These are phyloP conservation scores for Fusarium anthophilum DNA, from an alignment of 2,329 filamentous ascomycete genomes.

Conservation along the genomic window DNA sequence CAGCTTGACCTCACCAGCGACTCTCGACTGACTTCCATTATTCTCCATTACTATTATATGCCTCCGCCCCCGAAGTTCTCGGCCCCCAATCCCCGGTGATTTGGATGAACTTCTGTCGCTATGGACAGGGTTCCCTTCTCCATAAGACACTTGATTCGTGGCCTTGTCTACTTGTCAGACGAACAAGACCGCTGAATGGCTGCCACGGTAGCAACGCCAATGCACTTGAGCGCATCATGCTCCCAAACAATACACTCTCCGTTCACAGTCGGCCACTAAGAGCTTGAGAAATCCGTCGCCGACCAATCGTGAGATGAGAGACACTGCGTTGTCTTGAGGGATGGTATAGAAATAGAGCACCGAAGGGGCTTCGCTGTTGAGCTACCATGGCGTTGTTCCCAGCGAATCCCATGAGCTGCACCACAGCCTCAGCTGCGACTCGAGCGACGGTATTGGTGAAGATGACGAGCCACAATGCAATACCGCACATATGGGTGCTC, in stretches of 20 bases:
- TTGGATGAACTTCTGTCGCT: slow-evolving; percentile 19
- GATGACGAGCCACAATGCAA: slow-evolving; percentile 12
- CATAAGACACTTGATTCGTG: slow-evolving; percentile 31
- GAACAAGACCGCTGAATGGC: slow-evolving; percentile 30
- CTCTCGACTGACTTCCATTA: background rate
- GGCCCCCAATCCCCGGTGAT: slow-evolving; percentile 32
- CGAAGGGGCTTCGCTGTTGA: slow-evolving; percentile 16
- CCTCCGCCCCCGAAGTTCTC: slow-evolving; percentile 25
- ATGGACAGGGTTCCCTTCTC: slow-evolving; percentile 17
- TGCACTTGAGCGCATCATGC: slow-evolving; percentile 34
- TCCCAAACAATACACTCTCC: slow-evolving; percentile 25
- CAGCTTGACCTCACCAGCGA: background rate
- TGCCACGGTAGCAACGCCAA: slow-evolving; percentile 37
- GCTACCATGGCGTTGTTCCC: slow-evolving; percentile 22
- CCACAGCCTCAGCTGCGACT: slow-evolving; percentile 16
- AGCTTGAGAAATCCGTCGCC: slow-evolving; percentile 13
- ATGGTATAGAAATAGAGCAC: slow-evolving; percentile 30
- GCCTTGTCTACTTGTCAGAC: slow-evolving; percentile 34
- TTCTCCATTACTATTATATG: background rate
- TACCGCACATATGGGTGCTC: slow-evolving; percentile 25
- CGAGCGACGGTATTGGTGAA: slow-evolving; percentile 2
- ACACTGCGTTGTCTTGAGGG: slow-evolving; percentile 9
- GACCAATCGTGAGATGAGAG: slow-evolving; percentile 27
- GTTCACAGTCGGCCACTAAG: slow-evolving; percentile 23
- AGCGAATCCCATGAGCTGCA: slow-evolving; percentile 21